These are phyloP conservation scores for Coix lacrymajobi DNA, from an alignment of 176 grass and related monocot genomes.

Conservation along the genomic window DNA sequence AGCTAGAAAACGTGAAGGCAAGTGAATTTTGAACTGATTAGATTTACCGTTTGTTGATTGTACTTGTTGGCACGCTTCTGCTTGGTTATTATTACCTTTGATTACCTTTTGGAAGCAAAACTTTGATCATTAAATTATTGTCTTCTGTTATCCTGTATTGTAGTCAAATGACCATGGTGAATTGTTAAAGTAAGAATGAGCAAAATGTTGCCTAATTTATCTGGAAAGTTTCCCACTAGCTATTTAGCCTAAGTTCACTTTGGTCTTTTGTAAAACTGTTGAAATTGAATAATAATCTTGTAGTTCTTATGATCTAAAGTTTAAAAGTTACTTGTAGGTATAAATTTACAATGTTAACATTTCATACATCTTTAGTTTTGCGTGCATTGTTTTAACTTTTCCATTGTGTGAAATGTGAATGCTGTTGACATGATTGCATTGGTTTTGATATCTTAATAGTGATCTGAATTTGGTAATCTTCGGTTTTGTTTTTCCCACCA, in stretches of 20 bases:
- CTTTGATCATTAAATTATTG: neutral
- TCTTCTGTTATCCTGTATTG: neutral
- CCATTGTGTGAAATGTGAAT: neutral
- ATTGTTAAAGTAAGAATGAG: neutral
- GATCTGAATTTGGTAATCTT: neutral
- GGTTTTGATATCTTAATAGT: neutral
- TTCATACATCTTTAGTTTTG: neutral
- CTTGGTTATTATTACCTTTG: neutral
- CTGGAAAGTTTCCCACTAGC: neutral
- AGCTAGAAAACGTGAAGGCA: constrained; percentile 75
- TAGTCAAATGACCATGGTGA: neutral
- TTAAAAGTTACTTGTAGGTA: neutral
- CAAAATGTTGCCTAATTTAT: neutral
- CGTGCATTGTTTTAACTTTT: neutral
- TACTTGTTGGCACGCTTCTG: neutral
- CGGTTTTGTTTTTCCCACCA: neutral
- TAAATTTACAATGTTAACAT: neutral
- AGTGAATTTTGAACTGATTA: constrained; percentile 5
- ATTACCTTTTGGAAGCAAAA: neutral
- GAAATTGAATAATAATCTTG: neutral
- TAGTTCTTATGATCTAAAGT: neutral
- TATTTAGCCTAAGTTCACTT: neutral
- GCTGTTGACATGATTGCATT: neutral
- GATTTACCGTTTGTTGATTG: neutral
- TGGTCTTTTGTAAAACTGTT: neutral